phyloP scores from a whole-genome alignment of 768 basidiomycete species.

The Boletus bicolor region DNA sequence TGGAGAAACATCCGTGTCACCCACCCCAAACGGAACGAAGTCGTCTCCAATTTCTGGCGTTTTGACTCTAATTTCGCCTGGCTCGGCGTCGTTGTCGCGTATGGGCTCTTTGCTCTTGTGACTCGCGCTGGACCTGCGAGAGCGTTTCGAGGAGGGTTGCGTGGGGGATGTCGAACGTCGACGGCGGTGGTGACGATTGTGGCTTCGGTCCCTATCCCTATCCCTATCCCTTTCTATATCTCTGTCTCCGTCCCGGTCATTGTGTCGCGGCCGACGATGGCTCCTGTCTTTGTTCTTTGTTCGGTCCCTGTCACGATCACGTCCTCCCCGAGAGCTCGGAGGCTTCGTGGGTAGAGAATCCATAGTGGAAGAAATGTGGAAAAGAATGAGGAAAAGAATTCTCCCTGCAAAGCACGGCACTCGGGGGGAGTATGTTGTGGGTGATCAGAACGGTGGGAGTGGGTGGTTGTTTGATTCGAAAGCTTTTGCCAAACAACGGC shows the following conservation, averaged over 20 bases:
- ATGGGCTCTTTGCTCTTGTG: conserved; percentile 20
- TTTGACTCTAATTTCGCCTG: conserved; percentile 10
- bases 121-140: conserved; percentile 6
- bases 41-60: conserved; percentile 26
- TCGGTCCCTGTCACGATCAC: conserved; percentile 15
- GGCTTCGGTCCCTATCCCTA: neutral
- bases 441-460: neutral
- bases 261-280: conserved; percentile 7
- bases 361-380: conserved; percentile 7
- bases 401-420: neutral
- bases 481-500: conserved; percentile 19
- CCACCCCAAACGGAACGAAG: conserved; percentile 29
- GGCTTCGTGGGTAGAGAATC: conserved; percentile 20
- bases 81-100: conserved; percentile 5
- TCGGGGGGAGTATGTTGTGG: neutral
- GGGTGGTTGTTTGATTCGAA: conserved; percentile 28
- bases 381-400: neutral
- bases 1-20: conserved; percentile 14
- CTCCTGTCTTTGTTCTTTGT: conserved; percentile 3
- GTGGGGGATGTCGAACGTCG: conserved; percentile 17
- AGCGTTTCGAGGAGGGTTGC: conserved; percentile 17
- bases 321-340: conserved; percentile 12
- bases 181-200: conserved; percentile 1
- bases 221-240: conserved; percentile 4
- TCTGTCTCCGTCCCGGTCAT: conserved; percentile 7